A percentile compares a stretch with the other conserved stretches of the same genome.
Conservation (phyloP, 2,329 filamentous ascomycete species). For the Ramularia endophylla region DNA sequence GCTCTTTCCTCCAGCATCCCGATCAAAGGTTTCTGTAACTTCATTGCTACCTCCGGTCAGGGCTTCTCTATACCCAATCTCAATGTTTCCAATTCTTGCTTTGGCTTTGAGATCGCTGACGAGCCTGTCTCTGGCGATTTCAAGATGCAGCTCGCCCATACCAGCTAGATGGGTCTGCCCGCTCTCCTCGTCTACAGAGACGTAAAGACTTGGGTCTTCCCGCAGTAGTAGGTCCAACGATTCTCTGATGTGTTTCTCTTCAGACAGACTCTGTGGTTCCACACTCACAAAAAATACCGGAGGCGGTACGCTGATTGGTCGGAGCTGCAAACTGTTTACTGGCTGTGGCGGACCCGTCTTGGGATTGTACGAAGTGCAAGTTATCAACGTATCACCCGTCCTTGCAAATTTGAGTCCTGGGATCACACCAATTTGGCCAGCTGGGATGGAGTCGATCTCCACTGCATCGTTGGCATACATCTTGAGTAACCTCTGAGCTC, state of each 20-base stretch:
- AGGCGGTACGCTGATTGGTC: slow-evolving; percentile 82
- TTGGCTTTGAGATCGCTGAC: slow-evolving; percentile 84
- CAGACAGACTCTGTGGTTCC: slow-evolving; percentile 69
- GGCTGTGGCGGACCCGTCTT: slow-evolving; percentile 61
- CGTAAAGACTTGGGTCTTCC: slow-evolving; percentile 88
- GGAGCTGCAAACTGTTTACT: slow-evolving; percentile 70
- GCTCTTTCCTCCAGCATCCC: slow-evolving; percentile 70
- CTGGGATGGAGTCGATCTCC: slow-evolving; percentile 71
- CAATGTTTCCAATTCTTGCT: slow-evolving; percentile 79
- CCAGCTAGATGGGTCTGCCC: slow-evolving; percentile 90
- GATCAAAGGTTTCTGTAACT: slow-evolving; percentile 64
- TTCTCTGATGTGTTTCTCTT: slow-evolving; percentile 72
- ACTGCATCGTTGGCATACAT: slow-evolving; percentile 86
- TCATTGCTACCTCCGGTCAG: slow-evolving; percentile 53
- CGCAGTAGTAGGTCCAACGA: slow-evolving; percentile 72
- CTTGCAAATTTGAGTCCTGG: slow-evolving; percentile 84
- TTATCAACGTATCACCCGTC: slow-evolving; percentile 86
- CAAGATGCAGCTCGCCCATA: slow-evolving; percentile 94
- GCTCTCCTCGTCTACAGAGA: slow-evolving; percentile 78
- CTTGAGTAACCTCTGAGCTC: slow-evolving; percentile 72
- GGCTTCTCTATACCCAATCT: slow-evolving; percentile 91
- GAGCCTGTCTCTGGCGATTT: slow-evolving; percentile 83
- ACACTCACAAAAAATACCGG: slow-evolving; percentile 96
- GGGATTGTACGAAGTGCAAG: slow-evolving; percentile 57
- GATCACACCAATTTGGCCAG: slow-evolving; percentile 91